These are phyloP conservation scores for Pseudogymnoascus sp. DNA, from an alignment of 2,329 filamentous ascomycete genomes.

Conservation along the genomic window DNA sequence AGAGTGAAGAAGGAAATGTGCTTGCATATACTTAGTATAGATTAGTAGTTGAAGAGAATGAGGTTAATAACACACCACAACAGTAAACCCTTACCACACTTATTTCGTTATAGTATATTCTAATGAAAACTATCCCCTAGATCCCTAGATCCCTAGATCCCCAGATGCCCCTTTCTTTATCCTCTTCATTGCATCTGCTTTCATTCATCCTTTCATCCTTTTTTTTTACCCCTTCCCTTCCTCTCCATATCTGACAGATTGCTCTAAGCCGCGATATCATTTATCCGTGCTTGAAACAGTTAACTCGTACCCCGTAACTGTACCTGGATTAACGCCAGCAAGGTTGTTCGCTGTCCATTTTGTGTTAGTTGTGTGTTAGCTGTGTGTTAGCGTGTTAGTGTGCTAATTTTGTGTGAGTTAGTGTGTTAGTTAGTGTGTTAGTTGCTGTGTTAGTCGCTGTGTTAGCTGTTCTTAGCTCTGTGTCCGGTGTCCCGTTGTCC, in stretches of 20 bases:
- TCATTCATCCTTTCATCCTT: background rate
- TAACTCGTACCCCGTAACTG: background rate
- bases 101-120: background rate
- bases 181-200: background rate
- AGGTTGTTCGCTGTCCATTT: background rate
- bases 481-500: background rate
- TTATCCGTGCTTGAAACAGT: background rate
- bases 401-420: background rate
- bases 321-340: background rate
- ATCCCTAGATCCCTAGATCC: background rate
- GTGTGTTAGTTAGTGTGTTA: background rate
- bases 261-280: constrained; percentile 3
- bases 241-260: background rate
- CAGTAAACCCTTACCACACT: background rate
- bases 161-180: background rate
- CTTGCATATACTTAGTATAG: background rate
- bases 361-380: background rate
- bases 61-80: background rate
- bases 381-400: background rate
- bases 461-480: background rate
- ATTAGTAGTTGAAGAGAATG: background rate
- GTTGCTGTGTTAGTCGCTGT: background rate
- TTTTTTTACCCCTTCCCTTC: background rate
- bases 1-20: background rate
- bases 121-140: background rate